These are phyloP conservation scores for Colletotrichum chlorophyti DNA, from an alignment of 2,329 filamentous ascomycete genomes.

Conservation along the genomic window DNA sequence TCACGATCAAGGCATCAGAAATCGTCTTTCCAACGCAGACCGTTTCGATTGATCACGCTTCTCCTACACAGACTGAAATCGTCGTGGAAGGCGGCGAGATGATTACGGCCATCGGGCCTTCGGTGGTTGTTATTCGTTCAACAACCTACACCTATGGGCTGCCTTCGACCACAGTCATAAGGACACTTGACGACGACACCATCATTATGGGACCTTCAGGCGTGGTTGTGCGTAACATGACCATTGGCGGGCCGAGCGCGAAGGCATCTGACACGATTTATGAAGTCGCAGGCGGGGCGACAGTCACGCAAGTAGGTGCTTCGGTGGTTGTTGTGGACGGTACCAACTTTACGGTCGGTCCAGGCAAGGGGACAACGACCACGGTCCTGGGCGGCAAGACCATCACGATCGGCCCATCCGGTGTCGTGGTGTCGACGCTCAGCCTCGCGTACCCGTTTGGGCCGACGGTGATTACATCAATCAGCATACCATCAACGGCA, in stretches of 20 bases:
- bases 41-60: slow-evolving; percentile 41
- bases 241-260: slow-evolving; percentile 50
- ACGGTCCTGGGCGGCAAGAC: slow-evolving; percentile 57
- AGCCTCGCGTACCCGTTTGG: slow-evolving; percentile 55
- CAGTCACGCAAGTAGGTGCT: slow-evolving; percentile 56
- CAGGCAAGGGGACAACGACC: slow-evolving; percentile 46
- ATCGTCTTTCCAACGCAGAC: slow-evolving; percentile 41
- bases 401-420: slow-evolving; percentile 57
- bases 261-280: slow-evolving; percentile 44
- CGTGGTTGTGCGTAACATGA: slow-evolving; percentile 47
- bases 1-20: slow-evolving; percentile 43
- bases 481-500: slow-evolving; percentile 41
- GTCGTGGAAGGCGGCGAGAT: slow-evolving; percentile 56
- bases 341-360: slow-evolving; percentile 58
- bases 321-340: slow-evolving; percentile 57
- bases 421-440: slow-evolving; percentile 54
- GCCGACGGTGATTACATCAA: slow-evolving; percentile 47
- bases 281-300: slow-evolving; percentile 59
- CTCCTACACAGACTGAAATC: slow-evolving; percentile 47
- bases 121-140: slow-evolving; percentile 47
- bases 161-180: slow-evolving; percentile 38
- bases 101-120: slow-evolving; percentile 50
- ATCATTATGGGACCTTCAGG: slow-evolving; percentile 57
- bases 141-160: slow-evolving; percentile 54
- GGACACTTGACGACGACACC: slow-evolving; percentile 56